Base-by-base conservation (phyloP, 1,284 basidiomycete species). In the Trametes pubescens region DNA sequence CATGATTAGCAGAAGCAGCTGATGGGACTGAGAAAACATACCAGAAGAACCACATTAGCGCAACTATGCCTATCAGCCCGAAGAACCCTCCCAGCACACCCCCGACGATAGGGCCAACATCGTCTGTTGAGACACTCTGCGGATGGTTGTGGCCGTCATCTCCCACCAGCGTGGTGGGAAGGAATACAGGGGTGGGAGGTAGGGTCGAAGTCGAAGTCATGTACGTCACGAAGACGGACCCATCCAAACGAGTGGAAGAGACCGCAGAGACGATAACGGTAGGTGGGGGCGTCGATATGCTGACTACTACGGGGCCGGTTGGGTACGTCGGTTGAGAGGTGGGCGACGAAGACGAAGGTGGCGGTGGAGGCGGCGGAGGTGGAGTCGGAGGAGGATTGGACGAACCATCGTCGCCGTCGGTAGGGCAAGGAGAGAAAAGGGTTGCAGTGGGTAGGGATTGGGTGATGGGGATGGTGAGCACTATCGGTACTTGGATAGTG, bases 21-120 rank as follows among this genome's bases (percentile, higher is more conserved):
- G 24, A 18, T 34, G 11, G 26, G 14, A 14, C 9, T 22, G 9
- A 13, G 49, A 37, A 4, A 9, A 57, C 72, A 29, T 51, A 75
- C 75, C 75, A 76, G 11, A 70, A 37, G 34, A 61, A 68, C 73
- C 72, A 75, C 21, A 68, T 40, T 0, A 70, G 44, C 26, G 62
- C 61, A 0, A 68, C 72, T 4, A 75, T 52, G 7, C 66, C 62
- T 14, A 75, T 61, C 24, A 76, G 54, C 4, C 74, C 74, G 29
- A 74, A 71, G 60, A 76, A 74, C 10, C 75, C 75, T 29, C 74
- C 75, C 0, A 76, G 62, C 0, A 70, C 65, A 0, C 74, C 74
- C 1, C 74, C 75, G 10, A 76, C 61, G 16, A 75, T 64, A 6
- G 73, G 70, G 1, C 62, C 75, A 3, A 74, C 61, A 13, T 68